Evolutionary conservation across 73 alveolate genomes (phyloP), one percentile per base, ranked within the genome.

Genomic region (Halteria grandinella): DNA sequence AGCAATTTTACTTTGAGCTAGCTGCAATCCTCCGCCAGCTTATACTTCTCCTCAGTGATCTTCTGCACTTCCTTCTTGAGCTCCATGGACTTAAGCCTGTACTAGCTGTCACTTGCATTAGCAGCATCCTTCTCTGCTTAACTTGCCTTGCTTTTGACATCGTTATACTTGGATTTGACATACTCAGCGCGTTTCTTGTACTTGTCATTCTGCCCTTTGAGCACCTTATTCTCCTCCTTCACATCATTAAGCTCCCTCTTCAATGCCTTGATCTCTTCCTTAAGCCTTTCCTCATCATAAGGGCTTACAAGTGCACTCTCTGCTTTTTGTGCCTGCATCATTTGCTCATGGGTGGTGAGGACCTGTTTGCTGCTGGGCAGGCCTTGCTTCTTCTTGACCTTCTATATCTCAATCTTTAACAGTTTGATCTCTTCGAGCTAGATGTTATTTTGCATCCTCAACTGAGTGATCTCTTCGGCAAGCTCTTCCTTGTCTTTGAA

Each of bases 171-270:
- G 47, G 25, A 28, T 43, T 66, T 66, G 3, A 55, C 63, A 66
- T 66, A 66, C 49, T 66, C 39, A 2, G 80, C 80, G 23, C 80
- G 20, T 41, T 66, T 66, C 39, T 66, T 66, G 37, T 44, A 66
- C 47, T 66, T 28, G 20, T 66, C 80, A 2, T 15, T 10, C 3
- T 18, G 29, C 15, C 69, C 80, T 27, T 66, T 66, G 14, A 66
- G 20, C 12, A 33, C 17, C 23, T 66, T 66, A 41, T 66, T 66
- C 15, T 43, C 52, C 18, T 66, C 66, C 32, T 47, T 66, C 11
- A 25, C 57, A 2, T 7, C 1, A 24, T 66, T 43, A 1, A 66
- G 43, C 47, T 66, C 80, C 23, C 47, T 66, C 39, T 66, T 66
- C 24, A 66, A 29, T 18, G 3, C 4, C 8, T 47, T 66, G 5